phyloP scores from a whole-genome alignment of 2,329 filamentous ascomycete species.

The Exophiala phaeomuriformis region DNA sequence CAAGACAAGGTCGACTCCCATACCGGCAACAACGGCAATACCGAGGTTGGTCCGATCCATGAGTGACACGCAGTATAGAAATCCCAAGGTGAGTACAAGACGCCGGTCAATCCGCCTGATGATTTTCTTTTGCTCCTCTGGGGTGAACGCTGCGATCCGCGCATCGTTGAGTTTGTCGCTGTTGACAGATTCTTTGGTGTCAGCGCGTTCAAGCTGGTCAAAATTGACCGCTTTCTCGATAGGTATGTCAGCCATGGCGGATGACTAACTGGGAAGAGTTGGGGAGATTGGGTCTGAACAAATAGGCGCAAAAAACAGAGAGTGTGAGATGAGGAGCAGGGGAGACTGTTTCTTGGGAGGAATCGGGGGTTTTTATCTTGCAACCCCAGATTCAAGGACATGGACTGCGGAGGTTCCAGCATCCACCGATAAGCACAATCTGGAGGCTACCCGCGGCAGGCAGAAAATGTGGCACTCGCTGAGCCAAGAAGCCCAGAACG shows the following conservation, averaged over 20 bases:
- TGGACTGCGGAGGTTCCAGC: too few species aligned
- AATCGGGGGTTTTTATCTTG: too few species aligned
- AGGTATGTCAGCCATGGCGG: not conserved
- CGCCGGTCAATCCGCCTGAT: conserved; percentile 62
- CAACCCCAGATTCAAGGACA: too few species aligned
- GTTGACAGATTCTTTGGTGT: conserved; percentile 9
- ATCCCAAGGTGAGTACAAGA: conserved; percentile 54
- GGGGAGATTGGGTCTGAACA: not conserved
- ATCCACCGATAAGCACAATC: too few species aligned
- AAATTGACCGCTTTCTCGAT: conserved; percentile 11
- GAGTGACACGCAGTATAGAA: conserved; percentile 66
- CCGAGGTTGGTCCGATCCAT: conserved; percentile 75
- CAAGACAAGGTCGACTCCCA: conserved; percentile 27
- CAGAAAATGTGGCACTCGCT: too few species aligned
- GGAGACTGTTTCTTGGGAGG: too few species aligned
- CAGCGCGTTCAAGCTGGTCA: conserved; percentile 13
- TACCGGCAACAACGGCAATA: conserved; percentile 62
- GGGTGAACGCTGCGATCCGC: conserved; percentile 24
- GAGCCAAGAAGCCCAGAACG: too few species aligned
- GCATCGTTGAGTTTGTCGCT: conserved; percentile 13
- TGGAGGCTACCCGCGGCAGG: too few species aligned
- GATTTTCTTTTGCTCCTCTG: conserved; percentile 58
- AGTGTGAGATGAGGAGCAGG: too few species aligned
- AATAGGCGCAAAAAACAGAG: too few species aligned
- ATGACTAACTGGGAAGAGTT: not conserved